Conservation (phyloP, 306 rosid genomes). For the peach (Prunus persica) region DNA sequence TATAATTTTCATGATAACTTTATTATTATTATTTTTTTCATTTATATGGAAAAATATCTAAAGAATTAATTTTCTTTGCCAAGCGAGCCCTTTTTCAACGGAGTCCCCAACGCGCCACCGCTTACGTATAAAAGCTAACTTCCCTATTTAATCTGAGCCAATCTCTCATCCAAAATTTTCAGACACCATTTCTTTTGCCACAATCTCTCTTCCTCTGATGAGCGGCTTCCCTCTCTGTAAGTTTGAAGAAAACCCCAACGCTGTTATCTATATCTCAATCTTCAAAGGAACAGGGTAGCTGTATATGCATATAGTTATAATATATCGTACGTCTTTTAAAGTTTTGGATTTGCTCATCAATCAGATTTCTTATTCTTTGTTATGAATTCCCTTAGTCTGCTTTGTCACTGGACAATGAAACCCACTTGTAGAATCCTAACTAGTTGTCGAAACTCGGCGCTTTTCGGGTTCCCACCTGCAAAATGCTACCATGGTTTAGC, state of each 20-base stretch:
- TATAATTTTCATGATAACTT: neutral
- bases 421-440: constrained; percentile 52
- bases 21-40: neutral
- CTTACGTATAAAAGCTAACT: neutral
- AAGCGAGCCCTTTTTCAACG: neutral
- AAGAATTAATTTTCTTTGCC: neutral
- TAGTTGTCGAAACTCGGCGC: constrained; percentile 43
- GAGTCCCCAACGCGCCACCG: neutral
- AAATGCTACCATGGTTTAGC: constrained; percentile 31
- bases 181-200: neutral
- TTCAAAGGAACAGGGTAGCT: neutral
- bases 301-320: constrained; percentile 9
- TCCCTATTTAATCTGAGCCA: neutral
- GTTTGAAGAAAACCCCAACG: constrained; percentile 11
- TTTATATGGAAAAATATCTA: neutral
- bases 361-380: constrained; percentile 9
- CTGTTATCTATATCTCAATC: neutral
- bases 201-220: constrained; percentile 11
- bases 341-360: constrained; percentile 6
- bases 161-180: neutral
- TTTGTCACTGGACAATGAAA: constrained; percentile 59
- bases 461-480: constrained; percentile 30
- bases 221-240: constrained; percentile 15
- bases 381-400: constrained; percentile 40
- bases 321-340: neutral